Conservation (phyloP, 2,329 filamentous ascomycete genomes). For the Ceratocystis smalleyi region DNA sequence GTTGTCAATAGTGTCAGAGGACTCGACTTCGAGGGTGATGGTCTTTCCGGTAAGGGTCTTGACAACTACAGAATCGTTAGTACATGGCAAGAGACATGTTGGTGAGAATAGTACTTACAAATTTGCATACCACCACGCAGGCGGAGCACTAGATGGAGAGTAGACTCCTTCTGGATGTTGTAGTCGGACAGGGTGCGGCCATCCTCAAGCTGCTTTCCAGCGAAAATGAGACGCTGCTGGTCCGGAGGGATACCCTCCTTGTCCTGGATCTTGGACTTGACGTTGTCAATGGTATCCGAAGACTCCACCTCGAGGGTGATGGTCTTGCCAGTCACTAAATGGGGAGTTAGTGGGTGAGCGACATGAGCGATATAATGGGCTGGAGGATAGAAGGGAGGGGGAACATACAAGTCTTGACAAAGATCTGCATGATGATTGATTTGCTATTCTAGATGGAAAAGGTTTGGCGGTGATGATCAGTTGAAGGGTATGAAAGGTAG, state of each 20-base stretch:
- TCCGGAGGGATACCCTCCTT: constrained; percentile 91
- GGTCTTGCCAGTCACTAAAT: constrained; percentile 54
- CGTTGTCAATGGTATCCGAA: constrained; percentile 83
- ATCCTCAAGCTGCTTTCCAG: constrained; percentile 85
- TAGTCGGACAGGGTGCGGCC: constrained; percentile 84
- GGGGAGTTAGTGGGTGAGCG: constrained; percentile 31
- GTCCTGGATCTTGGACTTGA: constrained; percentile 85
- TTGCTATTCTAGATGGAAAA: constrained; percentile 8
- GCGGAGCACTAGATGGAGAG: constrained; percentile 64
- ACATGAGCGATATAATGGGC: constrained; percentile 25
- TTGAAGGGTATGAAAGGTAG: constrained; percentile 3
- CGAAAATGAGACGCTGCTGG: constrained; percentile 86
- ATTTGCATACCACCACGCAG: constrained; percentile 64
- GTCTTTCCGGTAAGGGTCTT: constrained; percentile 87
- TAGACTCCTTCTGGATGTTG: constrained; percentile 91
- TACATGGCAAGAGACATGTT: too few relatives aligned
- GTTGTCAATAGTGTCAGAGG: constrained; percentile 81
- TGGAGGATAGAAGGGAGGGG: not conserved
- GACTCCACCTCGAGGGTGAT: constrained; percentile 86
- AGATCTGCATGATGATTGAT: constrained; percentile 65
- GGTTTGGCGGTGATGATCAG: not conserved
- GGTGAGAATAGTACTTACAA: constrained; percentile 25
- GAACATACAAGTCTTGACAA: constrained; percentile 82
- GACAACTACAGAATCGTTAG: constrained; percentile 50
- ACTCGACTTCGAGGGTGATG: constrained; percentile 82